Conservation (phyloP, 1,284 basidiomycete species). For the Meripilus lineatus region DNA sequence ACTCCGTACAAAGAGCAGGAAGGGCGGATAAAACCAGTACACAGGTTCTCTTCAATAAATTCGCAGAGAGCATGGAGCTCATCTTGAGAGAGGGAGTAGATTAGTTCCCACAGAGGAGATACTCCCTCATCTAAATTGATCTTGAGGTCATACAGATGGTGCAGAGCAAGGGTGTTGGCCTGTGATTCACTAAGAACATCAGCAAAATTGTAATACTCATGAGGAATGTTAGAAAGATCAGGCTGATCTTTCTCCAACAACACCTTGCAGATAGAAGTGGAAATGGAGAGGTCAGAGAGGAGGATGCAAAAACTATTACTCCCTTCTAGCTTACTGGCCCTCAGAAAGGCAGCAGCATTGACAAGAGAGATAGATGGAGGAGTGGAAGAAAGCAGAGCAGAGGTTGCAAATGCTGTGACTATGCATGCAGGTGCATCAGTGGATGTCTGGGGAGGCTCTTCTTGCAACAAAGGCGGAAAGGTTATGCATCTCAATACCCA, state of each 20-base stretch:
- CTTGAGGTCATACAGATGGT: constrained; percentile 18
- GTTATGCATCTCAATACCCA: constrained; percentile 12
- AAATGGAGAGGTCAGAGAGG: constrained; percentile 1
- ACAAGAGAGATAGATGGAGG: constrained; percentile 9
- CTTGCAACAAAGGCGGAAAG: constrained; percentile 7
- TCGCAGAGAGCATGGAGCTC: constrained; percentile 30
- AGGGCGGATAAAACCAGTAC: constrained; percentile 29
- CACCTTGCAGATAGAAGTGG: neutral
- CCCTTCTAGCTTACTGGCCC: constrained; percentile 7
- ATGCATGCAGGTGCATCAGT: no score
- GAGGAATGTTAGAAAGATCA: constrained; percentile 2
- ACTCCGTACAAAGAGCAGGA: constrained; percentile 33
- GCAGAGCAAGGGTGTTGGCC: constrained; percentile 17
- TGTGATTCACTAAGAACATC: neutral
- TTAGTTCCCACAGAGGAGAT: constrained; percentile 26
- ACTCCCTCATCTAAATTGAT: constrained; percentile 31
- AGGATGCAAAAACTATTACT: constrained; percentile 6
- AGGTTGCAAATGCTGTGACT: neutral
- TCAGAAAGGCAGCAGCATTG: constrained; percentile 10
- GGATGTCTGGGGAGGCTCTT: no score
- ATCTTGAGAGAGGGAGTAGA: constrained; percentile 28
- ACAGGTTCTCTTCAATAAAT: constrained; percentile 35
- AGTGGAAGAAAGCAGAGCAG: neutral
- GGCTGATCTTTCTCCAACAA: neutral
- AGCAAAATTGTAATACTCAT: constrained; percentile 4